Evolutionary conservation across 2,329 filamentous ascomycete species (phyloP).

Genomic region (Alternaria alternata): DNA sequence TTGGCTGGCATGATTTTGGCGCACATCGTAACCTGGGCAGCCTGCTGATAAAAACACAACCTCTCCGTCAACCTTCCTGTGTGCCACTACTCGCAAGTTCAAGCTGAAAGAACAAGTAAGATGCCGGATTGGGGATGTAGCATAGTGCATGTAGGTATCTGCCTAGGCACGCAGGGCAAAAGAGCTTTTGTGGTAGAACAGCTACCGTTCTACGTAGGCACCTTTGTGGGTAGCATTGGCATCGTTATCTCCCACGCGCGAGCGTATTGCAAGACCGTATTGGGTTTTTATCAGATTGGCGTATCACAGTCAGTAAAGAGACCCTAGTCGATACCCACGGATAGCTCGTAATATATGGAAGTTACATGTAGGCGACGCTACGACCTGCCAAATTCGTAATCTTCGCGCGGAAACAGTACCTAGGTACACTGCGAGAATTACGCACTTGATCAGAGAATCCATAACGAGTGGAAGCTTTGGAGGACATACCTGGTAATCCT

Average conservation of each 20-base stretch:
- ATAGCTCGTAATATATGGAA: neutral
- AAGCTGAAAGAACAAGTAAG: neutral
- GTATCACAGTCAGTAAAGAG: neutral
- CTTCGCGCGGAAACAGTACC: neutral
- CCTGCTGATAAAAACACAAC: neutral
- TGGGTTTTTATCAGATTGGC: neutral
- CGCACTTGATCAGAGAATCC: too few species aligned
- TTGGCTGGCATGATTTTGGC: neutral
- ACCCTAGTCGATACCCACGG: neutral
- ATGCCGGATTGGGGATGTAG: neutral
- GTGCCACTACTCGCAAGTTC: neutral
- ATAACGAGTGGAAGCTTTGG: neutral
- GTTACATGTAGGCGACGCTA: neutral
- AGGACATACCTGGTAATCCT: too few species aligned
- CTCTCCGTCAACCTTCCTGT: neutral
- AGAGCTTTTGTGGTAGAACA: too few species aligned
- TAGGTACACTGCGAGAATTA: too few species aligned
- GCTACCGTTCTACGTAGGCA: too few species aligned
- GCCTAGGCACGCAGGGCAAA: neutral
- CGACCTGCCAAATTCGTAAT: neutral
- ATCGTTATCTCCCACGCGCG: neutral
- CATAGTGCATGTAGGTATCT: neutral
- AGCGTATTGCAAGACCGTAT: neutral
- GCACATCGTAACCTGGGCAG: neutral
- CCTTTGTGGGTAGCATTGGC: too few species aligned